Evolutionary conservation across 2,329 filamentous ascomycete species (phyloP), one percentile per base, ranked within the genome.

Genomic region (Nigrospora sphaerica): DNA sequence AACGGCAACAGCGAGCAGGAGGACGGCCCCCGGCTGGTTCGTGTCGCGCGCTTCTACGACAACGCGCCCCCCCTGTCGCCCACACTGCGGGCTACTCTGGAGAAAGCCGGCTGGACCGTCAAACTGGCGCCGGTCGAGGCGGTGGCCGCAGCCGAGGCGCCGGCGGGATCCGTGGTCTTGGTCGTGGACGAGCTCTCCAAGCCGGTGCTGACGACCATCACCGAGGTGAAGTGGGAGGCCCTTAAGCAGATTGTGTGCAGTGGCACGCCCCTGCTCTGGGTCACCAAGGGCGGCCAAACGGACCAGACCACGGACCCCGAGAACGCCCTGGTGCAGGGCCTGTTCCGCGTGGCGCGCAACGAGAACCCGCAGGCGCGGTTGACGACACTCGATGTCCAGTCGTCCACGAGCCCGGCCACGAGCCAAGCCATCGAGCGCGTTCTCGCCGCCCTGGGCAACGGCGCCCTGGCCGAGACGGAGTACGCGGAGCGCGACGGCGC

Each of bases 231-330:
- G 12, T 60, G 58, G 56, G 49, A 54, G 2, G 33, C 45, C 1
- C 17, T 60, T 6, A 55, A 63, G 45, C 32, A 38, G 1, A 51
- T 63, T 6, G 23, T 43, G 6, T 2, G 11, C n/a, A 3, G 10
- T 5, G 32, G 32, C 14, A 4, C 3, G 5, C 13, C 45, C 23
- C 46, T 52, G 28, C 46, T 49, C 39, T 52, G 47, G 49, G 38
- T 52, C 42, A 52, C 49, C 23, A 47, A 44, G 11, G 49, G 49
- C 35, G 47, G 42, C 31, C 41, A 49, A 37, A 42, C 46, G 11
- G 47, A 47, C 10, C 39, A 47, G n/a, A 47, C 47, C 4, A n/a
- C 17, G 17, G 39, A 47, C 13, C 49, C 49, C 4, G 44, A 49
- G 7, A 46, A 41, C 4, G 49, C 49, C 14, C 44, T 52, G 16